Evolutionary conservation across 164 flowering plant genomes (phyloP).

Genomic region (Umbellularia californica): DNA sequence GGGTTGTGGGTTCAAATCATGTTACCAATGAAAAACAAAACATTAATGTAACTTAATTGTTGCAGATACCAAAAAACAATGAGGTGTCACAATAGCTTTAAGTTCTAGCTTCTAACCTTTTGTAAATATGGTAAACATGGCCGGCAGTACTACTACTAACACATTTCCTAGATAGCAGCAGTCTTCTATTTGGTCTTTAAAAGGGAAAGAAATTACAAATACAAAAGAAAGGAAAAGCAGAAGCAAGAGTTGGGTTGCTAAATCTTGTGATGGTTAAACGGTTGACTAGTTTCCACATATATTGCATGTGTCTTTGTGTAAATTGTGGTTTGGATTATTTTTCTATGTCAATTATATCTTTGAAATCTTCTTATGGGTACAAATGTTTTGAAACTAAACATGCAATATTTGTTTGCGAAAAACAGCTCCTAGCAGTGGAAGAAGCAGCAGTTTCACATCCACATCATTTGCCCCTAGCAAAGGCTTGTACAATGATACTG

Average conservation of each 20-base stretch:
- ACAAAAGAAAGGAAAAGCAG: not conserved
- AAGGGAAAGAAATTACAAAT: not conserved
- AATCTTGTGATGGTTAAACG: not conserved
- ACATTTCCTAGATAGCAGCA: not conserved
- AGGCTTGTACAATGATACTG: conserved; percentile 11
- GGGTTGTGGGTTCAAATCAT: not conserved
- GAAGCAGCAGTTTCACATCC: conserved; percentile 15
- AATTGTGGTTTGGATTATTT: not conserved
- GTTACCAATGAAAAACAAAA: not conserved
- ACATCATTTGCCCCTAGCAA: conserved; percentile 15
- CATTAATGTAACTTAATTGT: too few species aligned
- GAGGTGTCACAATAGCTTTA: not conserved
- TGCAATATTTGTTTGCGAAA: conserved; percentile 37
- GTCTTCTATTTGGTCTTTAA: not conserved
- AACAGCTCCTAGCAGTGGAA: conserved; percentile 41
- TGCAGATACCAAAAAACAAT: not conserved
- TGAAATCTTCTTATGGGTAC: not conserved
- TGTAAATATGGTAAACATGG: not conserved
- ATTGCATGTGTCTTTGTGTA: not conserved
- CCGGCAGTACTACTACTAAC: not conserved
- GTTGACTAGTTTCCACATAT: not conserved
- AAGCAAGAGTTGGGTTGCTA: not conserved
- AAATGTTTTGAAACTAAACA: conserved; percentile 13
- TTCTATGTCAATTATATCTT: not conserved
- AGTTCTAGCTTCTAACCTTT: not conserved